A percentile compares a stretch with the other conserved stretches of the same genome.
Evolutionary conservation across 331 rosid species (phyloP).

Genomic region (Quercus lobata): DNA sequence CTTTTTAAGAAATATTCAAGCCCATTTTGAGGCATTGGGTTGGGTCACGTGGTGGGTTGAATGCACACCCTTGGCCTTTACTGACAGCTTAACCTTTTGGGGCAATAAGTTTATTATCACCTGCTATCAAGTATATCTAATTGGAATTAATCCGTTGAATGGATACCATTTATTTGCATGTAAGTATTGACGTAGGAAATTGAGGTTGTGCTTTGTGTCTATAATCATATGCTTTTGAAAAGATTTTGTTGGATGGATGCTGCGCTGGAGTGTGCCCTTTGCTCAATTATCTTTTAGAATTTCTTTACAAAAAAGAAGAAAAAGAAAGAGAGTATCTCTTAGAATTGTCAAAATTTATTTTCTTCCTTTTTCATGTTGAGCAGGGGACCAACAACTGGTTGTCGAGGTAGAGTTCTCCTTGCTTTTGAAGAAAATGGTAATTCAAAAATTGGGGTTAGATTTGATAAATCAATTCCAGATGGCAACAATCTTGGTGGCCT

Average conservation of each 20-base stretch:
- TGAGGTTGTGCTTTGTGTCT: background rate
- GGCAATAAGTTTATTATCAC: too few relatives aligned
- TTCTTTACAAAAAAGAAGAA: too few relatives aligned
- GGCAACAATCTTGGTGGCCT: constrained; percentile 95
- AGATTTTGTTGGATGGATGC: background rate
- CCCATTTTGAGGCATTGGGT: too few relatives aligned
- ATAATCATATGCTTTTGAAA: background rate
- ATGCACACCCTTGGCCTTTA: too few relatives aligned
- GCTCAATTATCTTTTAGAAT: background rate
- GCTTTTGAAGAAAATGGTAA: constrained; percentile 80
- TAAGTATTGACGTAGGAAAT: background rate
- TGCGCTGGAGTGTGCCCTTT: background rate
- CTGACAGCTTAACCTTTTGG: too few relatives aligned
- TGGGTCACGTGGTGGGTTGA: too few relatives aligned
- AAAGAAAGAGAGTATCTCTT: too few relatives aligned
- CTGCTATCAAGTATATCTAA: too few relatives aligned
- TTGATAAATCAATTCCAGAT: constrained; percentile 87
- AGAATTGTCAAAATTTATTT: background rate
- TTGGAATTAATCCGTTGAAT: too few relatives aligned
- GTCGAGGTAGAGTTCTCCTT: constrained; percentile 80
- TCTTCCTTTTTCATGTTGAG: constrained; percentile 13
- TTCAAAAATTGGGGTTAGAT: constrained; percentile 93
- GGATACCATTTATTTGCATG: background rate
- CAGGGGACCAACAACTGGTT: constrained; percentile 94
- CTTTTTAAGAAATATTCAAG: too few relatives aligned